Base-by-base conservation (phyloP, 805 yeast genomes). In the Metahyphopichia silvanorum region DNA sequence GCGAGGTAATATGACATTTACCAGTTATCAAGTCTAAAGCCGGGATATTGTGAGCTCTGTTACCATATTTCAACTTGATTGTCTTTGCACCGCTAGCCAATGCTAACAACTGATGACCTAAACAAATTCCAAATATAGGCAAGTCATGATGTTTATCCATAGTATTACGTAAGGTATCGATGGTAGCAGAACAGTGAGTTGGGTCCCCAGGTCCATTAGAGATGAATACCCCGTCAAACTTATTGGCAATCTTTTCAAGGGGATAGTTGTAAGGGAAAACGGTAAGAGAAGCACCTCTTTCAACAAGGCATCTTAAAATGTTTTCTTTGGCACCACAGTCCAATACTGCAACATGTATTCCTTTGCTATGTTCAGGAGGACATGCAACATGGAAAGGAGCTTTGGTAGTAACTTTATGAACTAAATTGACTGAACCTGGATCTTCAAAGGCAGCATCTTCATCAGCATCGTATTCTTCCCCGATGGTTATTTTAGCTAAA, bases 291-390 rank as follows among this genome's bases (percentile, higher is more conserved):
- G 97, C 96, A 41, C 98, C 98, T 64, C 98, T 82, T 44, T 86
- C 76, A 19, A 86, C 98, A 31, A 93, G 74, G 42, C 96, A 88
- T 66, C 98, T 81, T 57, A 93, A 72, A 44, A 93, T 93, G 67
- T 93, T 93, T 66, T 93, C 98, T 71, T 93, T 93, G 45, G 93
- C 97, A 57, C 99, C 99, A 64, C 99, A 93, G 63, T 93, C 99
- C 37, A 93, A 71, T 23, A 93, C 88, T 10, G 97, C 96, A 48
- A 93, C 80, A 56, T 91, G 96, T 32, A 61, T 46, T 50, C 77
- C 76, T 39, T 69, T 68, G 47, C 75, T 74, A 46, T 69, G 65
- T 29, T 72, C 66, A 29, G 69, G 61, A 15, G 77, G 76, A 24
- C 91, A 77, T 16, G 84, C 68, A 29, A 93, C 74, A 50, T 86